phyloP scores from a whole-genome alignment of 257 asterid species.

The Eustoma russellianum region DNA sequence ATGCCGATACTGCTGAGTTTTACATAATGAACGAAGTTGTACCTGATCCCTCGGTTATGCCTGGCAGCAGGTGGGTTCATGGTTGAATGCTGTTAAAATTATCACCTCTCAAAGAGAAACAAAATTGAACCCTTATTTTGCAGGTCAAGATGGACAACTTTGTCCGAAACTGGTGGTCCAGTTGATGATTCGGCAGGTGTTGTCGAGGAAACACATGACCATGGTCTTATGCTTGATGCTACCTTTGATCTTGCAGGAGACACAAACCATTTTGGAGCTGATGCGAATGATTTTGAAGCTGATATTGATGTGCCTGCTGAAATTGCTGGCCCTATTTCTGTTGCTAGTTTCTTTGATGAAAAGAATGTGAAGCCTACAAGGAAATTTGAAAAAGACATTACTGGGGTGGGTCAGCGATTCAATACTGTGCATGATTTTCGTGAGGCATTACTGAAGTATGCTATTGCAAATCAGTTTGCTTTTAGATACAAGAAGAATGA shows the following conservation, averaged over 20 bases:
- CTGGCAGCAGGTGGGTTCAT: slow-evolving; percentile 83
- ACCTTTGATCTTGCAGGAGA: slow-evolving; percentile 72
- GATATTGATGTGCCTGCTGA: slow-evolving; percentile 40
- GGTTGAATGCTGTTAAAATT: slow-evolving; percentile 12
- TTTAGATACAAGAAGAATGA: slow-evolving; percentile 95
- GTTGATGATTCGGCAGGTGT: slow-evolving; percentile 51
- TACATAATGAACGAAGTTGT: slow-evolving; percentile 63
- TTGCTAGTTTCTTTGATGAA: slow-evolving; percentile 41
- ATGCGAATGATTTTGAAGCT: slow-evolving; percentile 27
- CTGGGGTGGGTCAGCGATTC: slow-evolving; percentile 97
- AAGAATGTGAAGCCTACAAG: slow-evolving; percentile 73
- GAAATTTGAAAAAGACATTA: slow-evolving; percentile 81
- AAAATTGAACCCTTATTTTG: slow-evolving; percentile 22
- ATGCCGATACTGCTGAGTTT: slow-evolving; percentile 65
- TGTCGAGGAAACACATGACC: slow-evolving; percentile 55
- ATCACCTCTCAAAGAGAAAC: slow-evolving; percentile 15
- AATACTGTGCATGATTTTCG: slow-evolving; percentile 94
- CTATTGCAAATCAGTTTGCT: slow-evolving; percentile 91
- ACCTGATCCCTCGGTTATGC: slow-evolving; percentile 75
- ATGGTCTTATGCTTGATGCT: slow-evolving; percentile 46
- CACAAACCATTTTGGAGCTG: slow-evolving; percentile 41
- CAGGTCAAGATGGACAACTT: slow-evolving; percentile 92
- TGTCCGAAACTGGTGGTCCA: slow-evolving; percentile 63
- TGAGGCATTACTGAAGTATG: slow-evolving; percentile 81
- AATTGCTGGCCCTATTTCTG: slow-evolving; percentile 43